Evolutionary conservation across 257 asterid species (phyloP).

Genomic region (Ligustrum vulgare): DNA sequence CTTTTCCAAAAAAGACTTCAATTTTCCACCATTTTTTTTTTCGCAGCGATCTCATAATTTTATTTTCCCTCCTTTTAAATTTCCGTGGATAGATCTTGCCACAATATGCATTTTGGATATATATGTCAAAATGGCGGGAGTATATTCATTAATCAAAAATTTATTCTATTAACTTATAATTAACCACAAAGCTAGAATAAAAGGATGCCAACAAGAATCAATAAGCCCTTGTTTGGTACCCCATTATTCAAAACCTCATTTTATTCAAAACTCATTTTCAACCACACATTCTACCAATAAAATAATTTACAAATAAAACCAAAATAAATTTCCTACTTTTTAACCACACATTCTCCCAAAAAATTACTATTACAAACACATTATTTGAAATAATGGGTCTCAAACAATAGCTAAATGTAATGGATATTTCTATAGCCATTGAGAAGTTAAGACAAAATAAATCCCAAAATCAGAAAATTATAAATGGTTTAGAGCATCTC

Average conservation of each 20-base stretch:
- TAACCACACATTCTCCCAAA: too few species aligned
- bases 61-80: neutral
- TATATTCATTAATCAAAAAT: neutral
- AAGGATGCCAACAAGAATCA: neutral
- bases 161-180: neutral
- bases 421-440: neutral
- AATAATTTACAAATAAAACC: too few species aligned
- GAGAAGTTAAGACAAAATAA: neutral
- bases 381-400: too few species aligned
- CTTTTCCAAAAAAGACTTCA: constrained; percentile 29
- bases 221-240: too few species aligned
- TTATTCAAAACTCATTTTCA: too few species aligned
- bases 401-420: neutral
- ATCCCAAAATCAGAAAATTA: neutral
- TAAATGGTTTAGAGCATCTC: neutral
- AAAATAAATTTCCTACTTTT: too few species aligned
- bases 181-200: neutral
- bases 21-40: constrained; percentile 21
- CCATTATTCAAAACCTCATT: too few species aligned
- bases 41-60: neutral
- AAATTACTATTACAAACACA: too few species aligned
- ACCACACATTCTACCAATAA: too few species aligned
- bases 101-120: neutral
- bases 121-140: constrained; percentile 1
- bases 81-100: constrained; percentile 3